Conservation (phyloP, 768 basidiomycete genomes). For the Wakefieldia striispora region DNA sequence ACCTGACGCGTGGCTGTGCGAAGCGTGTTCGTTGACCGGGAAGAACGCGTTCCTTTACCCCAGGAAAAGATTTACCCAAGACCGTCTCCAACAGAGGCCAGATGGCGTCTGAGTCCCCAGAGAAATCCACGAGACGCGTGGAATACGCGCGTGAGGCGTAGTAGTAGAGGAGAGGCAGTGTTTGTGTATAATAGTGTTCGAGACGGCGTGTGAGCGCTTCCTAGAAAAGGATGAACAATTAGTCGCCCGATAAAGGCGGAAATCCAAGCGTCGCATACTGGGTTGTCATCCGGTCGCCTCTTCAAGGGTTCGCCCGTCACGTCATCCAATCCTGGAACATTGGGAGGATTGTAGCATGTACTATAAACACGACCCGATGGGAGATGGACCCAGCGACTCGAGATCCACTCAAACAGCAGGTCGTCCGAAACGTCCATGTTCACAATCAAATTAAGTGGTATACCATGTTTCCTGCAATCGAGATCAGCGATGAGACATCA, state of each 20-base stretch:
- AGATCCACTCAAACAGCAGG: slow-evolving; percentile 76
- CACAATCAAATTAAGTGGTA: slow-evolving; percentile 72
- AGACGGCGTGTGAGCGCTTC: slow-evolving; percentile 76
- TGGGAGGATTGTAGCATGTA: slow-evolving; percentile 79
- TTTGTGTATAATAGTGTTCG: slow-evolving; percentile 70
- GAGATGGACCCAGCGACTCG: slow-evolving; percentile 83
- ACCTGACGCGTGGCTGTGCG: slow-evolving; percentile 16
- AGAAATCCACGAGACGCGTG: slow-evolving; percentile 52
- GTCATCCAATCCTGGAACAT: slow-evolving; percentile 76
- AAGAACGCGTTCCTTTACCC: slow-evolving; percentile 47
- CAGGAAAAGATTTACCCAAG: slow-evolving; percentile 53
- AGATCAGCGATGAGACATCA: neutral
- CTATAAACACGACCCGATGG: slow-evolving; percentile 89
- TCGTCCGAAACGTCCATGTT: slow-evolving; percentile 84
- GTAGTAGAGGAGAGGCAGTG: slow-evolving; percentile 77
- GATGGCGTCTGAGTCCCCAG: slow-evolving; percentile 73
- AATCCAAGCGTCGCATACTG: slow-evolving; percentile 46
- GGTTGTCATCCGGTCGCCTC: slow-evolving; percentile 84
- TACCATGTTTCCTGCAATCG: slow-evolving; percentile 49
- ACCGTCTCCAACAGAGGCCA: slow-evolving; percentile 76
- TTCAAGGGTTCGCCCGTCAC: slow-evolving; percentile 78
- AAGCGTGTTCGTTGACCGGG: slow-evolving; percentile 13
- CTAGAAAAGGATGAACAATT: slow-evolving; percentile 36
- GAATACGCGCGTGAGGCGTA: slow-evolving; percentile 48
- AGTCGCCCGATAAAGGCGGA: neutral